Base-by-base conservation (phyloP, 176 grass and related monocot species). In the Carex pumila region DNA sequence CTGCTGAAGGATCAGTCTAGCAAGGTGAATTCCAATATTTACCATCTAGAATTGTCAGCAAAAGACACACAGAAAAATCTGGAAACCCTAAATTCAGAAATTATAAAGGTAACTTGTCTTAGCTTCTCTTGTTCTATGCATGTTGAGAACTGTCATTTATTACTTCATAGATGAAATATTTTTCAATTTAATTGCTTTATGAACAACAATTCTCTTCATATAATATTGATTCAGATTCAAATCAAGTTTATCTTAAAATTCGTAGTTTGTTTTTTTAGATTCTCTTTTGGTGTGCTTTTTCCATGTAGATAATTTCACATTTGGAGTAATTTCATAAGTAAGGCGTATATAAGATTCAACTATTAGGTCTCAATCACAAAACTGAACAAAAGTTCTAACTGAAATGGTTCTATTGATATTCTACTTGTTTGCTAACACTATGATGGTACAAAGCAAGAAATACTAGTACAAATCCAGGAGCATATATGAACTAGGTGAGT, bases 41-140 rank as follows among this genome's bases (percentile, higher is more conserved):
- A 89, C 73, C 62, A 41, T 49, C 32, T 91, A 83, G 86, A 93
- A 63, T 93, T 83, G 17, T 87, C 88, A 64, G 86, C 86, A 82
- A 81, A 77, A 79, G 86, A 89, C 79, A 81, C 86, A 66, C 91
- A 89, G 70, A 81, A 73, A 94, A 93, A 82, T 64, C 84, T 94
- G 47, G 86, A 94, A 81, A 75, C 83, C 74, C 75, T 97, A 65
- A 84, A 79, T 85, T 91, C 66, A 49, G 88, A 97, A 87, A 71
- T 94, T 15, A 79, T 88, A 79, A 94, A 90, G 88, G 94, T 97
- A 82, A 67, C 31, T 54, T 52, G 34, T 36, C 57, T 65, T 64
- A 49, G 34, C 77, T 58, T 70, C 67, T 56, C 61, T 60, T 81
- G 61, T 58, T 47, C 36, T 45, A 71, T 36, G 61, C 47, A 79